Evolutionary conservation across 1,284 basidiomycete genomes (phyloP).

Genomic region (Cryptococcus sp.): DNA sequence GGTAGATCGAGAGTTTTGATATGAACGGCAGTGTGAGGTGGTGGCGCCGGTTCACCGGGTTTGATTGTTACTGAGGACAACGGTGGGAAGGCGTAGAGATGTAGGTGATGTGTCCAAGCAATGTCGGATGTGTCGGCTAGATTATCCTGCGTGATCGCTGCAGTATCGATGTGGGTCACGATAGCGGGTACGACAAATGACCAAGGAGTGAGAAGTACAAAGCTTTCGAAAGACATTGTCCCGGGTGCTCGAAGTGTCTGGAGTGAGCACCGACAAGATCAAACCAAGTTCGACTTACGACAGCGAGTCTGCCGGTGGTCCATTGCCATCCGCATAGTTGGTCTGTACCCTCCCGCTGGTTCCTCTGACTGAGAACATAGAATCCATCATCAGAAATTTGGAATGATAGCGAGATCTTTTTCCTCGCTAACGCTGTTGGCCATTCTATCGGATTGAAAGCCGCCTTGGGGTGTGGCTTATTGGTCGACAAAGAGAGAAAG

Average conservation of each 20-base stretch:
- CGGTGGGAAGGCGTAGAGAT: conserved; percentile 41
- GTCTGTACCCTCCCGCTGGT: conserved; percentile 13
- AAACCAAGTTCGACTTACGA: conserved; percentile 22
- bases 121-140: conserved; percentile 27
- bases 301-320: conserved; percentile 39
- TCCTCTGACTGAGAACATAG: conserved; percentile 34
- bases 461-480: conserved; percentile 41
- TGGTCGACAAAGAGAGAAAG: conserved; percentile 37
- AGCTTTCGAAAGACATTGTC: conserved; percentile 33
- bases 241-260: conserved; percentile 21
- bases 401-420: conserved; percentile 26
- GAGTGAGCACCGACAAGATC: background rate
- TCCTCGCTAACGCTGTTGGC: conserved; percentile 12
- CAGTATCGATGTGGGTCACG: conserved; percentile 20
- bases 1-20: conserved; percentile 39
- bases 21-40: conserved; percentile 28
- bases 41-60: conserved; percentile 15
- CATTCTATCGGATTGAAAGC: conserved; percentile 23
- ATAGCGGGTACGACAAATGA: conserved; percentile 36
- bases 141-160: conserved; percentile 16
- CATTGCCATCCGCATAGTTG: conserved; percentile 43
- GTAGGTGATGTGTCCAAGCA: conserved; percentile 33
- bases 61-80: conserved; percentile 8
- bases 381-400: conserved; percentile 47
- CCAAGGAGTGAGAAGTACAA: conserved; percentile 36